Conservation (phyloP, 2,329 filamentous ascomycete genomes). For the Hirsutella thompsonii region DNA sequence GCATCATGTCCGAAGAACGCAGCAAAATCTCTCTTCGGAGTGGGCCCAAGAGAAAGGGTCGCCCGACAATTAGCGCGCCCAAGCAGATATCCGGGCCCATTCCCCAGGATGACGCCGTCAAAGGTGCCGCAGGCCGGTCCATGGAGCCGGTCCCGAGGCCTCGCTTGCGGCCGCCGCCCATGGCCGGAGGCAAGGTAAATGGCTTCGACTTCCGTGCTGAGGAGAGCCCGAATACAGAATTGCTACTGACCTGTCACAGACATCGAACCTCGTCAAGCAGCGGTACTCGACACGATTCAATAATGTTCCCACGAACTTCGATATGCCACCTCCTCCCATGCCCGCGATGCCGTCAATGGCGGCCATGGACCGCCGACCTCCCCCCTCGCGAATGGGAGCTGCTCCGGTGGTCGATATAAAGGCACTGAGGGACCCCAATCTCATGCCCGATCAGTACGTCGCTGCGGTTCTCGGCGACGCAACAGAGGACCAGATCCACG, state of each 20-base stretch:
- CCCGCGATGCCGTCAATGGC: conserved; percentile 57
- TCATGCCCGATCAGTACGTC: conserved; percentile 70
- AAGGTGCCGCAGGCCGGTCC: conserved; percentile 5
- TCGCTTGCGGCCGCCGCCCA: conserved; percentile 33
- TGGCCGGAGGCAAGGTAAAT: conserved; percentile 41
- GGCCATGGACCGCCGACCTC: conserved; percentile 35
- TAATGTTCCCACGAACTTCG: conserved; percentile 56
- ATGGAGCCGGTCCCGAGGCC: conserved; percentile 22
- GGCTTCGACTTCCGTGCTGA: background rate
- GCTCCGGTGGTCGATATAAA: conserved; percentile 62
- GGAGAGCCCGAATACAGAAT: background rate
- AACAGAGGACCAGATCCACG: conserved; percentile 73
- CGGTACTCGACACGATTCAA: conserved; percentile 91
- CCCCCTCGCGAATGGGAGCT: conserved; percentile 38
- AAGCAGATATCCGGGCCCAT: conserved; percentile 51
- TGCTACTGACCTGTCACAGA: conserved; percentile 26
- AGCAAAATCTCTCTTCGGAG: conserved; percentile 51
- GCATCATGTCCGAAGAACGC: conserved; percentile 48
- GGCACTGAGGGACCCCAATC: conserved; percentile 64
- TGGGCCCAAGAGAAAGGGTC: conserved; percentile 44
- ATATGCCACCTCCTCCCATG: conserved; percentile 25
- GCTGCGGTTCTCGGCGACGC: conserved; percentile 67
- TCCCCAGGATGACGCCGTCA: conserved; percentile 31
- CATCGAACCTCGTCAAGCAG: conserved; percentile 78
- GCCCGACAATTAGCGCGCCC: conserved; percentile 49